Percentiles rank a stretch among this genome's conserved stretches.
phyloP scores from a whole-genome alignment of 106 monocot species.

The Platanthera guangdongensis region DNA sequence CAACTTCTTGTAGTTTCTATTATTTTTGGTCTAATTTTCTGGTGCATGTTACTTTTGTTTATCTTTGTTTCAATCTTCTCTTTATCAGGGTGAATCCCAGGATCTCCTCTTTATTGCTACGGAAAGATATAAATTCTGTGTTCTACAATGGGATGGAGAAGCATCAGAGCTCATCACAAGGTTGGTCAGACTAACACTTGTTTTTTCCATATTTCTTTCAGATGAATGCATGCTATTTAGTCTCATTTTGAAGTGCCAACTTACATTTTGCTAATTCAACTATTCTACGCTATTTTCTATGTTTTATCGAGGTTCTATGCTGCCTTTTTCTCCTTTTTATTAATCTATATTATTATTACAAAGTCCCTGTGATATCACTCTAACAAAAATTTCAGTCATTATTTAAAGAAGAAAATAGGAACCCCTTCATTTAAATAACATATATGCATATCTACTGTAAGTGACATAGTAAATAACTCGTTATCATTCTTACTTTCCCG shows the following conservation, averaged over 20 bases:
- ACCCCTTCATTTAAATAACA: no score
- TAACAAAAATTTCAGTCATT: no score
- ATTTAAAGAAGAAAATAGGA: no score
- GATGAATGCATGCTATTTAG: not conserved
- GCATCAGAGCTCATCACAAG: constrained; percentile 93
- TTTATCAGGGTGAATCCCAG: constrained; percentile 79
- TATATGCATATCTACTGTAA: no score
- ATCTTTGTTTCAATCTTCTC: not conserved
- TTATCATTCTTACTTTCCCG: no score
- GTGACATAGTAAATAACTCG: no score
- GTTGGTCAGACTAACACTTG: constrained; percentile 21
- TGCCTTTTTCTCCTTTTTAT: no score
- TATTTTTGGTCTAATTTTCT: not conserved
- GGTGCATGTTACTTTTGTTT: not conserved
- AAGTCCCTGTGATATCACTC: no score
- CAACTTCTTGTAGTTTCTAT: not conserved
- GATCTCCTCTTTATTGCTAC: constrained; percentile 99
- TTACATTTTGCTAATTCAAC: not conserved
- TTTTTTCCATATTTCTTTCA: not conserved
- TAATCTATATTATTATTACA: no score
- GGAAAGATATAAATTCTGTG: constrained; percentile 97
- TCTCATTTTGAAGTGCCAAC: not conserved
- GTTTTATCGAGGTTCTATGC: no score
- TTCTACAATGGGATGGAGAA: constrained; percentile 98
- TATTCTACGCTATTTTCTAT: not conserved